phyloP scores from a whole-genome alignment of 2,329 filamentous ascomycete genomes.

The Paecilomyces niveus region DNA sequence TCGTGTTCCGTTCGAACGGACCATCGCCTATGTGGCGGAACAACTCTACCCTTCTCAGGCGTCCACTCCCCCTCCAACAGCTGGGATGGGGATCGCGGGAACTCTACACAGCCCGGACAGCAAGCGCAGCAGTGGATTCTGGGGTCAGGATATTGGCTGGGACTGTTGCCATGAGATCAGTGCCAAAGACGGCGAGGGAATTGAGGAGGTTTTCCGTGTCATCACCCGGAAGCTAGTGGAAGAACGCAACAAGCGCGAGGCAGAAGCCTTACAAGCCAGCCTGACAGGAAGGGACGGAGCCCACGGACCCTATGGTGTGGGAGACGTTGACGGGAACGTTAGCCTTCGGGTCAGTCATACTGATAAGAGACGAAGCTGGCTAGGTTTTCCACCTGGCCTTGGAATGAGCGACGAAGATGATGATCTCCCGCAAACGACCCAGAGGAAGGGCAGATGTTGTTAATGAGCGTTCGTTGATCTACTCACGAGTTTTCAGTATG shows the following conservation, averaged over 20 bases:
- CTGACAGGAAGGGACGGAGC: conserved; percentile 32
- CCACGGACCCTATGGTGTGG: conserved; percentile 43
- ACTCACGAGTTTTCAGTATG: conserved; percentile 2
- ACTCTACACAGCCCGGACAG: conserved; percentile 31
- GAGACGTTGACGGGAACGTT: conserved; percentile 40
- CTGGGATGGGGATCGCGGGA: conserved; percentile 31
- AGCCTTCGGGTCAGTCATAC: conserved; percentile 54
- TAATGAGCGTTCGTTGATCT: conserved; percentile 14
- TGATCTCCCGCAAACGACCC: conserved; percentile 21
- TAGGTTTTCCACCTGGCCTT: conserved; percentile 50
- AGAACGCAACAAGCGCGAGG: conserved; percentile 52
- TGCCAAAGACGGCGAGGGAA: conserved; percentile 87
- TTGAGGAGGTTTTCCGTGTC: conserved; percentile 92
- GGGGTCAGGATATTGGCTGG: conserved; percentile 91
- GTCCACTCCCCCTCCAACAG: conserved; percentile 61
- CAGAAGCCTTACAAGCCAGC: conserved; percentile 41
- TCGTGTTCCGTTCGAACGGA: conserved; percentile 87
- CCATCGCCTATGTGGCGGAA: conserved; percentile 91
- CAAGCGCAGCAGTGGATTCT: conserved; percentile 47
- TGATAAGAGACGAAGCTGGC: conserved; percentile 61
- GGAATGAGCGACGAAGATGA: conserved; percentile 27
- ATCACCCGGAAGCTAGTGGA: conserved; percentile 80
- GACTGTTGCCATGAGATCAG: conserved; percentile 96
- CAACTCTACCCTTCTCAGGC: conserved; percentile 68
- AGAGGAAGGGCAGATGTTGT: conserved; percentile 35